Base-by-base conservation (phyloP, 345 rosid genomes). In the Triadica sebifera region DNA sequence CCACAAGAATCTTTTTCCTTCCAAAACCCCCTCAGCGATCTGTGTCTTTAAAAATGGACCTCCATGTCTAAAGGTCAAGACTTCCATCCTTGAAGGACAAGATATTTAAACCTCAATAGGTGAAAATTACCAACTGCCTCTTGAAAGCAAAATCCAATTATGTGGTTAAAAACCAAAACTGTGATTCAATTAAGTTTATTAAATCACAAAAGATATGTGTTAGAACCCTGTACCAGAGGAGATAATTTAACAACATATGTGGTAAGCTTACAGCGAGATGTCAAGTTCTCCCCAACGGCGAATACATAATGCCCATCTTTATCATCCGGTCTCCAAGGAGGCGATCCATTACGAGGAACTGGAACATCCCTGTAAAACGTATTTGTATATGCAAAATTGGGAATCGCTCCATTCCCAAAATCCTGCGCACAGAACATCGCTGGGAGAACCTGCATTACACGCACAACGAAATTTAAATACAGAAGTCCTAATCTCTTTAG, bases 321-420 rank as follows among this genome's bases (percentile, higher is more conserved):
- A 82, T 89, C 92, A 80, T 91, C 93, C n/a, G 93, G 89, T 76
- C 96, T 85, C 93, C 92, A 89, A 4, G 96, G 96, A 74, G 97
- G 93, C 38, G 93, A 89, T 55, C 73, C 80, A 71, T 85, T 79
- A 47, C 75, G 76, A 70, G 88, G 80, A 76, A 83, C 63, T 3
- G 81, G 81, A 67, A 45, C 39, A 25, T 73, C 86, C 67, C 82
- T 80, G 67, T 84, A 89, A 77, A 85, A 86, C 80, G 83, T 45
- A 71, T 78, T 80, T 10, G 89, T 78, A 78, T 82, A 85, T 20
- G 67, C 79, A 66, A 80, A 91, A 83, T 78, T 86, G 51, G 87
- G 81, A 60, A 89, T 41, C 4, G 37, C 74, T 60, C 86, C 90
- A 83, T 70, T 81, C 59, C 80, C 84, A 50, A 86, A 84, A 49